A percentile compares a stretch with the other conserved stretches of the same genome.
These are phyloP conservation scores for Coemansia sp. DNA, from an alignment of 192 early-diverging fungal genomes.

Conservation along the genomic window DNA sequence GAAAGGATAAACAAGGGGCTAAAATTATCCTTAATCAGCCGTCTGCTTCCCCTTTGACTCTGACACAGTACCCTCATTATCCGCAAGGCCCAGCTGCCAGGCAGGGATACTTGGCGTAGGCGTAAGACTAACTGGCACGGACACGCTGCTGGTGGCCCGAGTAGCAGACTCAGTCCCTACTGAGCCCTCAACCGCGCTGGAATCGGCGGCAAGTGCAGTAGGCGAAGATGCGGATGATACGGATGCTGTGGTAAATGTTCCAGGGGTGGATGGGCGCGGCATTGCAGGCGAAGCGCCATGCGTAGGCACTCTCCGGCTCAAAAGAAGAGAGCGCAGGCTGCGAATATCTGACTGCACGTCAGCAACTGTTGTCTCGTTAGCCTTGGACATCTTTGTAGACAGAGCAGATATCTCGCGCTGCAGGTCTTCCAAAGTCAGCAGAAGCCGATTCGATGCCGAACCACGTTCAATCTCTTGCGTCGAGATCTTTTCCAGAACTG, in stretches of 20 bases:
- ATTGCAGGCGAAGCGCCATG: slow-evolving; percentile 40
- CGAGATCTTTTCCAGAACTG: slow-evolving; percentile 44
- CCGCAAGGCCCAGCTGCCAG: slow-evolving; percentile 65
- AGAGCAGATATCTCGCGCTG: slow-evolving; percentile 36
- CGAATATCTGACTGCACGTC: slow-evolving; percentile 95
- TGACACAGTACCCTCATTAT: not conserved
- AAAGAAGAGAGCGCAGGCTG: slow-evolving; percentile 85
- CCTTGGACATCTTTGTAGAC: slow-evolving; percentile 21
- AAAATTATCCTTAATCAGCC: not conserved
- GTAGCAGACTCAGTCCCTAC: not conserved
- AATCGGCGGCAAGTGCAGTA: slow-evolving; percentile 10
- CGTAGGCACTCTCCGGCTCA: slow-evolving; percentile 70
- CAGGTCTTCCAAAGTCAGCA: slow-evolving; percentile 47
- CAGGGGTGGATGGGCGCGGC: slow-evolving; percentile 44
- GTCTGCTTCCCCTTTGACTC: slow-evolving; percentile 32
- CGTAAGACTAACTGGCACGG: slow-evolving; percentile 13
- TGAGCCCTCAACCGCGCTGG: not conserved
- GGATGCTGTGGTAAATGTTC: slow-evolving; percentile 1
- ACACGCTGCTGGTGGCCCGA: slow-evolving; percentile 10
- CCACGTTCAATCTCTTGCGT: slow-evolving; percentile 28
- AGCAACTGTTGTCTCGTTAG: slow-evolving; percentile 21
- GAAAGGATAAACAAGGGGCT: not conserved
- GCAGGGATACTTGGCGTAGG: slow-evolving; percentile 60
- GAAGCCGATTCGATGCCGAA: slow-evolving; percentile 26
- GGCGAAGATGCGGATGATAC: slow-evolving; percentile 1